These are phyloP conservation scores for Lactarius vividus DNA, from an alignment of 768 basidiomycete species.

Conservation along the genomic window DNA sequence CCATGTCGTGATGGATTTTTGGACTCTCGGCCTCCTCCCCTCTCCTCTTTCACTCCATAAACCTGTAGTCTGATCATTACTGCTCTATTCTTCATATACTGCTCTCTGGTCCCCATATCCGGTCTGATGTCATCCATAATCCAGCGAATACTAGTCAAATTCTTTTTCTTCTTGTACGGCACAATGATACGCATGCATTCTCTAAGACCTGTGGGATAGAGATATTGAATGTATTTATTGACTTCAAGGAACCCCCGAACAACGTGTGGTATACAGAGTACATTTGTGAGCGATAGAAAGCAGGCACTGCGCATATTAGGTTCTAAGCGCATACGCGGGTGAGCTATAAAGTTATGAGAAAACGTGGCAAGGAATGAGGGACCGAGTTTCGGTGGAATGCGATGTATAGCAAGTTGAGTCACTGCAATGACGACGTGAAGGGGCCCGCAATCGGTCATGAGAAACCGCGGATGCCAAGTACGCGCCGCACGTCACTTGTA, in stretches of 20 bases:
- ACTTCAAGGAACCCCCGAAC: conserved; percentile 9
- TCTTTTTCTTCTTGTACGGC: conserved; percentile 5
- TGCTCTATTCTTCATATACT: conserved; percentile 18
- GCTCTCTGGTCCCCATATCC: conserved; percentile 7
- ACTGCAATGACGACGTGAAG: not conserved
- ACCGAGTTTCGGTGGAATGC: conserved; percentile 6
- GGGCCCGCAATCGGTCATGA: conserved; percentile 35
- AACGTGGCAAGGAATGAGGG: conserved; percentile 15
- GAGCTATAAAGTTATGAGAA: conserved; percentile 26
- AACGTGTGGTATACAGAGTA: conserved; percentile 27
- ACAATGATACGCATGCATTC: not conserved
- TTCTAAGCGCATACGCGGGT: conserved; percentile 23
- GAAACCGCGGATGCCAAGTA: conserved; percentile 72
- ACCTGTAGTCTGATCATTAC: conserved; percentile 26
- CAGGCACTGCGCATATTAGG: conserved; percentile 21
- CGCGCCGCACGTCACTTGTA: conserved; percentile 90
- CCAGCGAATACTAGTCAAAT: conserved; percentile 11
- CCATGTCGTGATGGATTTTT: conserved; percentile 53
- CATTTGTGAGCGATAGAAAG: conserved; percentile 22
- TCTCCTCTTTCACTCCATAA: conserved; percentile 11
- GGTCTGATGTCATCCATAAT: conserved; percentile 21
- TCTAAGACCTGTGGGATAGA: not conserved
- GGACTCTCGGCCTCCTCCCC: not conserved
- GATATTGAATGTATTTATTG: conserved; percentile 19
- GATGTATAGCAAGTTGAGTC: conserved; percentile 4